These are phyloP conservation scores for Ophioceras dolichostomum DNA, from an alignment of 2,329 filamentous ascomycete species.

Conservation along the genomic window DNA sequence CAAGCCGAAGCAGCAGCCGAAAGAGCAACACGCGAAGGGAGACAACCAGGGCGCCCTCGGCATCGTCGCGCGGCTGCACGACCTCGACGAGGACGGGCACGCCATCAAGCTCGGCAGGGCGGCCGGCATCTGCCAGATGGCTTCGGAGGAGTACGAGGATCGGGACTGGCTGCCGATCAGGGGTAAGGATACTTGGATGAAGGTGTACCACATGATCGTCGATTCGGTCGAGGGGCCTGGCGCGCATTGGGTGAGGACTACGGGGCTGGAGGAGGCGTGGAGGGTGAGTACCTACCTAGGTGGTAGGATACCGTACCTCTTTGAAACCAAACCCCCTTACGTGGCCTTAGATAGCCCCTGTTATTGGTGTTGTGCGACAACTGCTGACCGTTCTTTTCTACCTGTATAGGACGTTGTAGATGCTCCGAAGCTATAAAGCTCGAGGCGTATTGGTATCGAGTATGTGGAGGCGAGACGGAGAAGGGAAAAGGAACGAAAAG, in stretches of 20 bases:
- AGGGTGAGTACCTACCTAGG: slow-evolving; percentile 22
- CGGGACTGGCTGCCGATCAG: slow-evolving; percentile 39
- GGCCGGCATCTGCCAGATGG: slow-evolving; percentile 48
- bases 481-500: too few species aligned
- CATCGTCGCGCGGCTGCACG: slow-evolving; percentile 32
- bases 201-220: slow-evolving; percentile 46
- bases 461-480: neutral
- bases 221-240: slow-evolving; percentile 45
- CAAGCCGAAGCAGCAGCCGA: too few species aligned
- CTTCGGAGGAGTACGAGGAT: slow-evolving; percentile 29
- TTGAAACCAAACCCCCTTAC: too few species aligned
- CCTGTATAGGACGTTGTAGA: slow-evolving; percentile 1
- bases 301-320: too few species aligned
- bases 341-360: too few species aligned
- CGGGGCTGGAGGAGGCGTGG: slow-evolving; percentile 58
- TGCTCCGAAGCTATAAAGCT: neutral
- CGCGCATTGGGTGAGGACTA: slow-evolving; percentile 45
- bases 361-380: too few species aligned
- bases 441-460: neutral
- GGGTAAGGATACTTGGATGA: slow-evolving; percentile 45
- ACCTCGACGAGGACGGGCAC: slow-evolving; percentile 66
- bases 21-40: slow-evolving; percentile 18
- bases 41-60: slow-evolving; percentile 25
- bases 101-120: slow-evolving; percentile 63
- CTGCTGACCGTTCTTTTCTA: neutral